A percentile compares a stretch with the other conserved stretches of the same genome.
These are phyloP conservation scores for Pleurotus ostreatus DNA, from an alignment of 768 basidiomycete species.

Conservation along the genomic window DNA sequence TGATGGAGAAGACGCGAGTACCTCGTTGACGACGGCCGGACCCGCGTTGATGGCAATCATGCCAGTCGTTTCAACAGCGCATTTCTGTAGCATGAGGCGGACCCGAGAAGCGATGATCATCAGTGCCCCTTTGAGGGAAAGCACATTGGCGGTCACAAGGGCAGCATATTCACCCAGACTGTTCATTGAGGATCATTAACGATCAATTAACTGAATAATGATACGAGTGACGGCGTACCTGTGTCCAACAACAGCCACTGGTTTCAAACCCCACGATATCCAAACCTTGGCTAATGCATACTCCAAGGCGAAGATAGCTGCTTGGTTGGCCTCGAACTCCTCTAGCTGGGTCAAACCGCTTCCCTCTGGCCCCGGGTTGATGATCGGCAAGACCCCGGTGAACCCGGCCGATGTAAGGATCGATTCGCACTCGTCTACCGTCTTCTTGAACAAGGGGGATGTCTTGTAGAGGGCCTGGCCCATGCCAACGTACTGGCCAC, in stretches of 20 bases:
- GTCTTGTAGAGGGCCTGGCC: conserved; percentile 50
- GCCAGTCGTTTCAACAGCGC: conserved; percentile 39
- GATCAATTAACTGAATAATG: conserved; percentile 2
- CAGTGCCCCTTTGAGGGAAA: conserved; percentile 55
- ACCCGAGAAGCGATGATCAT: conserved; percentile 54
- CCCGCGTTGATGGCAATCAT: conserved; percentile 57
- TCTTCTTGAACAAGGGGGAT: conserved; percentile 40
- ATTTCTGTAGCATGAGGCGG: conserved; percentile 50
- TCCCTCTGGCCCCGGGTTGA: conserved; percentile 23
- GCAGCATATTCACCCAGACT: conserved; percentile 79
- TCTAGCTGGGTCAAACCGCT: conserved; percentile 22
- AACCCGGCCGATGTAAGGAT: conserved; percentile 47
- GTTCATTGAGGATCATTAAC: not conserved
- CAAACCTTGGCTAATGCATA: conserved; percentile 61
- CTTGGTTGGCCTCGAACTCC: conserved; percentile 44
- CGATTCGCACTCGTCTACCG: conserved; percentile 56
- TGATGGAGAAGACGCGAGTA: conserved; percentile 26
- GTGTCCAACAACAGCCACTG: conserved; percentile 63
- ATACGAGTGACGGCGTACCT: conserved; percentile 41
- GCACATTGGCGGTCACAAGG: conserved; percentile 56
- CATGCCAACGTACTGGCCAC: conserved; percentile 65
- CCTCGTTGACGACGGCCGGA: conserved; percentile 25
- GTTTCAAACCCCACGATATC: conserved; percentile 65
- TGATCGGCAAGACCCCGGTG: conserved; percentile 42
- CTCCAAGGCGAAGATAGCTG: conserved; percentile 57